These are phyloP conservation scores for Umbelopsis sp. DNA, from an alignment of 371 early-diverging fungal genomes.

Conservation along the genomic window DNA sequence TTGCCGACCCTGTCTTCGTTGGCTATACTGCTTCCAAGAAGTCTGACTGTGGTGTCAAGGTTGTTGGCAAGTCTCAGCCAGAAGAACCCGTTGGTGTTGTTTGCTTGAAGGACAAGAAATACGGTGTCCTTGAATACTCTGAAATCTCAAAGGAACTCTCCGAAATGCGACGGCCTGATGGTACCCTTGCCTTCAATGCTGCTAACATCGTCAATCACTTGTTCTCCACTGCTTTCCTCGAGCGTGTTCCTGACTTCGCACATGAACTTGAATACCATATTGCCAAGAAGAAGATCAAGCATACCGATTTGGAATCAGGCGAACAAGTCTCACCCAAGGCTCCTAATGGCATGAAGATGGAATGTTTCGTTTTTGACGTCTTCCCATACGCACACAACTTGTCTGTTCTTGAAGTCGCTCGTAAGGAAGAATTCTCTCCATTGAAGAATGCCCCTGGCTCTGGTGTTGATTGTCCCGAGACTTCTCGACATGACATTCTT, in stretches of 20 bases:
- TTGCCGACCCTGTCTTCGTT: constrained; percentile 93
- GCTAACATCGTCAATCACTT: constrained; percentile 99
- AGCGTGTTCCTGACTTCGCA: constrained; percentile 82
- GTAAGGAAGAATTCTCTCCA: constrained; percentile 96
- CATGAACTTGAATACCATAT: constrained; percentile 89
- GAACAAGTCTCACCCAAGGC: constrained; percentile 72
- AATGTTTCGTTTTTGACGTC: constrained; percentile 96
- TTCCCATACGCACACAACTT: constrained; percentile 87
- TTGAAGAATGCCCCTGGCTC: constrained; percentile 95
- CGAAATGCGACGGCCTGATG: constrained; percentile 64
- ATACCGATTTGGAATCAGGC: constrained; percentile 80
- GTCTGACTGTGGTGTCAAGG: constrained; percentile 94
- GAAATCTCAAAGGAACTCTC: constrained; percentile 85
- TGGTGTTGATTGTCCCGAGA: constrained; percentile 91
- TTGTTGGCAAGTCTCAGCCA: constrained; percentile 83
- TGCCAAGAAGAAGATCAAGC: constrained; percentile 97
- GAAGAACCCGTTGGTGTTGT: constrained; percentile 95
- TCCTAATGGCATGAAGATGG: constrained; percentile 96
- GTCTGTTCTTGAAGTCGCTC: constrained; percentile 91
- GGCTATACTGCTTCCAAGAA: constrained; percentile 83
- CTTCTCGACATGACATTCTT: constrained; percentile 86
- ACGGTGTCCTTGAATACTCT: constrained; percentile 94
- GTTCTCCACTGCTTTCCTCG: constrained; percentile 91
- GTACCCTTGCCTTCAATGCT: constrained; percentile 81
- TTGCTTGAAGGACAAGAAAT: constrained; percentile 81